Evolutionary conservation across 192 early-diverging fungal species (phyloP).

Genomic region (Rhizoclosmatium globosum): DNA sequence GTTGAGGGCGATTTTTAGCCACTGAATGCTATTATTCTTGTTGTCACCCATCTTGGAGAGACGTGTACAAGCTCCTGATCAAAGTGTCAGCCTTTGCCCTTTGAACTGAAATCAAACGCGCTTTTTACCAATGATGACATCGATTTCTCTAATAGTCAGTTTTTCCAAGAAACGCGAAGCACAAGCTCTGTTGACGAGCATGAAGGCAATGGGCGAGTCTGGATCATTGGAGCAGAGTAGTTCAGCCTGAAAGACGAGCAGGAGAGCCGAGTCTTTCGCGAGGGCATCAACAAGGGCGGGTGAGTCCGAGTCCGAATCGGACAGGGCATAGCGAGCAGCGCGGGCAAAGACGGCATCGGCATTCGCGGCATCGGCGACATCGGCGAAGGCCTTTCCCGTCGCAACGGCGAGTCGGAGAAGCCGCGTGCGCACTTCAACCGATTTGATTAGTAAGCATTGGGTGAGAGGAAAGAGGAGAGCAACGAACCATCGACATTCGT

Average conservation of each 20-base stretch:
- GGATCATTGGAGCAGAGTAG: constrained; percentile 4
- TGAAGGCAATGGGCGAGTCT: constrained; percentile 19
- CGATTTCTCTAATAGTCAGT: constrained; percentile 27
- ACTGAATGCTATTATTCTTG: constrained; percentile 13
- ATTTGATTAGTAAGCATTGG: background rate
- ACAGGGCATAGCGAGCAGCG: constrained; percentile 7
- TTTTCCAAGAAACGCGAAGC: background rate
- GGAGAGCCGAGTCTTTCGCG: constrained; percentile 4
- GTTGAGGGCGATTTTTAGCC: constrained; percentile 32
- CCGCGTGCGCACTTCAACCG: background rate
- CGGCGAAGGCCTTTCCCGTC: constrained; percentile 14
- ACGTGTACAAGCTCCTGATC: constrained; percentile 14
- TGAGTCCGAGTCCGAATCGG: background rate
- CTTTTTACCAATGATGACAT: constrained; percentile 19
- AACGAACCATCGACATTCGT: background rate
- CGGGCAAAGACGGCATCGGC: constrained; percentile 18
- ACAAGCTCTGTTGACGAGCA: constrained; percentile 31
- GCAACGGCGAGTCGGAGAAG: constrained; percentile 23
- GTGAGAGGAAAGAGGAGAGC: background rate
- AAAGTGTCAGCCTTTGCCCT: background rate
- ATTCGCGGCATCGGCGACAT: background rate
- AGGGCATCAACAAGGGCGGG: background rate
- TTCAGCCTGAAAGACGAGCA: constrained; percentile 22
- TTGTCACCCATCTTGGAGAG: background rate
- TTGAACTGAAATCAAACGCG: background rate